A percentile compares a stretch with the other conserved stretches of the same genome.
Evolutionary conservation across 164 flowering plant species (phyloP).

Genomic region (Stephania japonica): DNA sequence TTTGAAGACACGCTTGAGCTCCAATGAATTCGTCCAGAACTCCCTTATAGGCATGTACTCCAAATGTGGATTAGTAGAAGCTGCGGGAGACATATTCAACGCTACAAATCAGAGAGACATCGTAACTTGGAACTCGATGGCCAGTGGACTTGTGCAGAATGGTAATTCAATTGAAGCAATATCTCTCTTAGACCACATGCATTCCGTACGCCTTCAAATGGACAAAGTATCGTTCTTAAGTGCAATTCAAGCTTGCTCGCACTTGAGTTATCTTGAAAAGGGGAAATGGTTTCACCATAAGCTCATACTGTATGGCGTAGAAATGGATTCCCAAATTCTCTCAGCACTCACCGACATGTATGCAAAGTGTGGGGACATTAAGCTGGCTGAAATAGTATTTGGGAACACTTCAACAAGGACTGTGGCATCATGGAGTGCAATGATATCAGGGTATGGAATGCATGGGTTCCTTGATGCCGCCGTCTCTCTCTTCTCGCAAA

Average conservation of each 20-base stretch:
- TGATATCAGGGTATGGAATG: slow-evolving; percentile 62
- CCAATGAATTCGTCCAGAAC: slow-evolving; percentile 57
- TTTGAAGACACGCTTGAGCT: slow-evolving; percentile 32
- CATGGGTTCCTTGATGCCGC: slow-evolving; percentile 51
- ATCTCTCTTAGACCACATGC: slow-evolving; percentile 55
- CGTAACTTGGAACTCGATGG: slow-evolving; percentile 77
- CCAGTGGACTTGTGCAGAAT: slow-evolving; percentile 58
- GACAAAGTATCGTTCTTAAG: slow-evolving; percentile 51
- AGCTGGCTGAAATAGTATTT: slow-evolving; percentile 46
- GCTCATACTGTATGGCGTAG: slow-evolving; percentile 41
- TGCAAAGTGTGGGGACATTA: slow-evolving; percentile 71
- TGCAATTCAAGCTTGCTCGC: slow-evolving; percentile 72
- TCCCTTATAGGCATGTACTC: slow-evolving; percentile 71
- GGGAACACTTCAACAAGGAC: slow-evolving; percentile 40
- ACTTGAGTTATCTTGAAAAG: slow-evolving; percentile 53
- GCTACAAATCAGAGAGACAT: slow-evolving; percentile 28
- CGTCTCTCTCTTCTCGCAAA: slow-evolving; percentile 42
- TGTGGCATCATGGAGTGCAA: slow-evolving; percentile 71
- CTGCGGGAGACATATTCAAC: slow-evolving; percentile 41
- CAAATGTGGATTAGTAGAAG: slow-evolving; percentile 52
- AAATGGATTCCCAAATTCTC: slow-evolving; percentile 36
- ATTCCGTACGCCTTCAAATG: slow-evolving; percentile 33
- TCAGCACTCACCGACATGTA: slow-evolving; percentile 77
- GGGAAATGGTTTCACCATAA: slow-evolving; percentile 83
- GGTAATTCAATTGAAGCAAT: slow-evolving; percentile 58